Conservation (phyloP, 768 basidiomycete species). For the Chalciporus chontae region DNA sequence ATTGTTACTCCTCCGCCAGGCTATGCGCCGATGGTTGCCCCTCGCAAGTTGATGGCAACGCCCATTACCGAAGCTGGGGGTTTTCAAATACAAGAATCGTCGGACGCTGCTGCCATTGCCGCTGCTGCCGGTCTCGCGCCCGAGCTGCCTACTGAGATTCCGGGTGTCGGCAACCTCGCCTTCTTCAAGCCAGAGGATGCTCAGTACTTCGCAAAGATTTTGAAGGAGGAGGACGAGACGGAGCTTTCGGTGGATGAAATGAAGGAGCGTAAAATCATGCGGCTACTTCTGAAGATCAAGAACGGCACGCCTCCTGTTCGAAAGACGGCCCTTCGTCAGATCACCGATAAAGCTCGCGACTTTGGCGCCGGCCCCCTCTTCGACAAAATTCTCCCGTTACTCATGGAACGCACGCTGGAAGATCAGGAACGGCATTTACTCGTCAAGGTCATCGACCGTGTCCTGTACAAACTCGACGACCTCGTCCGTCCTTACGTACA, state of each 20-base stretch:
- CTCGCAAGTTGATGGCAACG: slow-evolving; percentile 59
- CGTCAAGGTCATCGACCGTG: slow-evolving; percentile 98
- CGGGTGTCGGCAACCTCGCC: slow-evolving; percentile 93
- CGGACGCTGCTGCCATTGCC: slow-evolving; percentile 82
- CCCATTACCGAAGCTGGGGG: slow-evolving; percentile 63
- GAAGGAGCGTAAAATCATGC: slow-evolving; percentile 99
- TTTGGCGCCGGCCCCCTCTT: slow-evolving; percentile 98
- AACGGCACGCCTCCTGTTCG: slow-evolving; percentile 98
- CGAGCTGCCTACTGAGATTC: slow-evolving; percentile 95
- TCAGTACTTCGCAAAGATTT: slow-evolving; percentile 94
- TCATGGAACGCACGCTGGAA: slow-evolving; percentile 97
- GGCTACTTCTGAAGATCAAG: slow-evolving; percentile 96
- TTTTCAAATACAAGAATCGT: slow-evolving; percentile 96
- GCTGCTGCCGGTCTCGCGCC: slow-evolving; percentile 91
- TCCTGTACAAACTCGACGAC: slow-evolving; percentile 98
- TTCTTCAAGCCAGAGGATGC: slow-evolving; percentile 99
- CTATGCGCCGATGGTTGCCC: slow-evolving; percentile 75
- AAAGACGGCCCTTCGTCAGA: slow-evolving; percentile 95
- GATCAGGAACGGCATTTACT: slow-evolving; percentile 97
- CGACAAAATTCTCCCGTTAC: slow-evolving; percentile 95
- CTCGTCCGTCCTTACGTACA: slow-evolving; percentile 98
- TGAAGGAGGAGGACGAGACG: slow-evolving; percentile 94
- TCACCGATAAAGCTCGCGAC: slow-evolving; percentile 98
- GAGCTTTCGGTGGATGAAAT: slow-evolving; percentile 93
- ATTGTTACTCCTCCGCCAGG: slow-evolving; percentile 94